phyloP scores from a whole-genome alignment of 2,329 filamentous ascomycete species.

The Verticillium alfalfae region DNA sequence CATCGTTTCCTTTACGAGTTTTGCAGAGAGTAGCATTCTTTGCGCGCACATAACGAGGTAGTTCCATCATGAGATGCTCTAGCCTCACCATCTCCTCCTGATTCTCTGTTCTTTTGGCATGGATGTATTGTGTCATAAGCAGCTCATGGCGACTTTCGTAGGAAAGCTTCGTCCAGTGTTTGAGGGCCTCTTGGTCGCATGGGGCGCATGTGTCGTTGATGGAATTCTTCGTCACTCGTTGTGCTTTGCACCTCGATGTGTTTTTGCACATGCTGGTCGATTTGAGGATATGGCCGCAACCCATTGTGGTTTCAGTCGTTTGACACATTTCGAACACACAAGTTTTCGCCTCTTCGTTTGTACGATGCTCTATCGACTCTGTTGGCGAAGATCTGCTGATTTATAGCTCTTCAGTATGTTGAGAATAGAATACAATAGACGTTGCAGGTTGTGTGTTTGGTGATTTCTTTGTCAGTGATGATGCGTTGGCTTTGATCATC shows the following conservation, averaged over 20 bases:
- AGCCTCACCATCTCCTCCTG: slow-evolving; percentile 15
- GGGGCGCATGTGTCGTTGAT: slow-evolving; percentile 28
- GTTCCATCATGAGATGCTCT: slow-evolving; percentile 15
- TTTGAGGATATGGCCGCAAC: slow-evolving; percentile 17
- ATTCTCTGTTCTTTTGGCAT: slow-evolving; percentile 17
- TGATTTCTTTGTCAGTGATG: too few relatives aligned
- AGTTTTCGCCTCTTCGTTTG: neutral
- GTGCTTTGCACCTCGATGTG: slow-evolving; percentile 3
- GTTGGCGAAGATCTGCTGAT: too few relatives aligned
- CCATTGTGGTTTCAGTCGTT: slow-evolving; percentile 14
- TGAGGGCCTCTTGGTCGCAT: slow-evolving; percentile 24
- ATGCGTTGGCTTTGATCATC: too few relatives aligned
- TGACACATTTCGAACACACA: slow-evolving; percentile 15
- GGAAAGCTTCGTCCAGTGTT: slow-evolving; percentile 15
- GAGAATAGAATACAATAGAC: too few relatives aligned
- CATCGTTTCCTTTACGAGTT: neutral
- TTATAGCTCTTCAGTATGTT: too few relatives aligned
- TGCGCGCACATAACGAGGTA: slow-evolving; percentile 11
- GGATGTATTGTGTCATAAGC: slow-evolving; percentile 18
- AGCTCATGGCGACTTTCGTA: slow-evolving; percentile 19
- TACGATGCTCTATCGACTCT: too few relatives aligned
- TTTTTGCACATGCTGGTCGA: slow-evolving; percentile 4
- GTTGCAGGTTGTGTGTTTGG: too few relatives aligned
- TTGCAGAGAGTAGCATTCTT: slow-evolving; percentile 16
- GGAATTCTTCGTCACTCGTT: slow-evolving; percentile 8